Conservation (phyloP, 2,329 filamentous ascomycete species). For the Zymoseptoria crescenta region DNA sequence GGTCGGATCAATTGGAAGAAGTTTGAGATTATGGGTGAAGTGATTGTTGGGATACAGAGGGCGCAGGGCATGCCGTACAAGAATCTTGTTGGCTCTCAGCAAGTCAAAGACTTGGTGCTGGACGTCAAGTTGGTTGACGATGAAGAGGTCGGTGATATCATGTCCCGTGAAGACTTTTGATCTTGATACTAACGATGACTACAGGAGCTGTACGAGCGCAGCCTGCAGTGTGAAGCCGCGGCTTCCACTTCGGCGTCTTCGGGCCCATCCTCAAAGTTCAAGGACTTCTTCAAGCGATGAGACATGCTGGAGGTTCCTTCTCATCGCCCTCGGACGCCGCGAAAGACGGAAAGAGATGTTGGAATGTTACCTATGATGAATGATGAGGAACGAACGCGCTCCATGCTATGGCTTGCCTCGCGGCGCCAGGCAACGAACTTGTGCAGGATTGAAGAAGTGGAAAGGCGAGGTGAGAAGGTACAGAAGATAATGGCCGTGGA, state of each 20-base stretch:
- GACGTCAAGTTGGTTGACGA: constrained; percentile 76
- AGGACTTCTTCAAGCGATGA: constrained; percentile 41
- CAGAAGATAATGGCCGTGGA: no score
- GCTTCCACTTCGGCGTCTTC: constrained; percentile 24
- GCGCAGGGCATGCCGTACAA: constrained; percentile 81
- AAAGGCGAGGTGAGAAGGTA: background rate
- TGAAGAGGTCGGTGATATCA: no score
- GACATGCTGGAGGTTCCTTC: background rate
- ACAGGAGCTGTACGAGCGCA: constrained; percentile 53
- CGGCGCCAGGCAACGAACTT: background rate
- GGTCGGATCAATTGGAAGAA: constrained; percentile 90
- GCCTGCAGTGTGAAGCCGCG: constrained; percentile 44
- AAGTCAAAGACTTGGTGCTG: constrained; percentile 65
- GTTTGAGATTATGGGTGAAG: constrained; percentile 91
- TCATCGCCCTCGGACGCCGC: background rate
- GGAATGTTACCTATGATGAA: background rate
- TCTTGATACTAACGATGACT: constrained; percentile 13
- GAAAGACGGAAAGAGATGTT: background rate
- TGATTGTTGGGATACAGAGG: constrained; percentile 81
- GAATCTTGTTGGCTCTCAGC: constrained; percentile 45
- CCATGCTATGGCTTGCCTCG: background rate
- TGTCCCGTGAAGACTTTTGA: no score
- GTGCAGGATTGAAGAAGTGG: background rate
- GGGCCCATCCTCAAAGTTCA: constrained; percentile 31
- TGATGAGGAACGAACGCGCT: background rate